These are phyloP conservation scores for Ustilago tritici DNA, from an alignment of 1,284 basidiomycete species.

Conservation along the genomic window DNA sequence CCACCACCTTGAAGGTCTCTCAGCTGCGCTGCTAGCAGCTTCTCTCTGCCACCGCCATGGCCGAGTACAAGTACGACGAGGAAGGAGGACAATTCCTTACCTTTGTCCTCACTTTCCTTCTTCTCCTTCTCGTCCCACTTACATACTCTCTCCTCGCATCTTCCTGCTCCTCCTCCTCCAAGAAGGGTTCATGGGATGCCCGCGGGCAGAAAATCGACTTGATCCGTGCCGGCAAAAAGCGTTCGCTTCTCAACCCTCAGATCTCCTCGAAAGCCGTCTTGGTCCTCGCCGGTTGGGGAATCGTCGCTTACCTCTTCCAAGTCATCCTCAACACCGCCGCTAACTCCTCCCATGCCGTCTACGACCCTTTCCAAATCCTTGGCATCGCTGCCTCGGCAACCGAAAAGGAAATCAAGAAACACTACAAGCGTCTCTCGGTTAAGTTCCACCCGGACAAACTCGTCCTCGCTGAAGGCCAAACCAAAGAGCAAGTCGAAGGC, in stretches of 20 bases:
- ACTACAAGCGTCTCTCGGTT: slow-evolving; percentile 85
- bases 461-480: slow-evolving; percentile 81
- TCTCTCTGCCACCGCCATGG: slow-evolving; percentile 43
- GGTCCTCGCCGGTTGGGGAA: slow-evolving; percentile 80
- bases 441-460: slow-evolving; percentile 92
- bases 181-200: slow-evolving; percentile 62
- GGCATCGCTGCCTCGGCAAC: slow-evolving; percentile 82
- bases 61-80: slow-evolving; percentile 70
- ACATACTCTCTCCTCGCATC: slow-evolving; percentile 61
- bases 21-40: neutral
- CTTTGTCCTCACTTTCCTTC: slow-evolving; percentile 67
- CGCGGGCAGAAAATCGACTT: slow-evolving; percentile 60
- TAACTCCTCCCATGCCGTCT: slow-evolving; percentile 72
- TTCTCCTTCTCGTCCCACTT: slow-evolving; percentile 65
- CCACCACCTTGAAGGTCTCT: neutral
- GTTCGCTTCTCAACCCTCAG: slow-evolving; percentile 58
- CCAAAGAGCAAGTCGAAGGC: slow-evolving; percentile 86
- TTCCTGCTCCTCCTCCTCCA: slow-evolving; percentile 18
- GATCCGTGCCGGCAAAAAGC: slow-evolving; percentile 42
- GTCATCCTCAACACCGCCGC: slow-evolving; percentile 74
- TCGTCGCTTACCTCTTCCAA: slow-evolving; percentile 79
- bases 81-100: slow-evolving; percentile 69
- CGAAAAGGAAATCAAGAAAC: slow-evolving; percentile 94
- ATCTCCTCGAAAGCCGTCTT: slow-evolving; percentile 52
- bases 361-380: slow-evolving; percentile 95